phyloP scores from a whole-genome alignment of 1,139 yeast genomes.

The Nematodospora anomalae region DNA sequence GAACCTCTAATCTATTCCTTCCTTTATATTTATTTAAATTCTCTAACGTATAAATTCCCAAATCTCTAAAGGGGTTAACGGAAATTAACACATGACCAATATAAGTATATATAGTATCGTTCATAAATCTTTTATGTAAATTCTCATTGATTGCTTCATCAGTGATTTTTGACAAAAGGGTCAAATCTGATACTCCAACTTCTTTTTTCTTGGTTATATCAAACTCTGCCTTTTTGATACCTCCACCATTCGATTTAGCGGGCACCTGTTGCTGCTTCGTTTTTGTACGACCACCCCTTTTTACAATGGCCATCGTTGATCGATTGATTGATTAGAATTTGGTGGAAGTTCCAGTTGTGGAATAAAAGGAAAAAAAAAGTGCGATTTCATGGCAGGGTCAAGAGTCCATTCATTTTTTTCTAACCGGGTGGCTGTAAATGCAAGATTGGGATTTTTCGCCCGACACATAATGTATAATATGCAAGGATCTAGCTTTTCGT shows the following conservation, averaged over 20 bases:
- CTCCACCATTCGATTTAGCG: conserved; percentile 43
- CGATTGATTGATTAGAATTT: background rate
- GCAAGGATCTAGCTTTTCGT: too few species aligned
- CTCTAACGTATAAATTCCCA: conserved; percentile 88
- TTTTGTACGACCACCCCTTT: conserved; percentile 69
- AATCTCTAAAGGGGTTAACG: conserved; percentile 93
- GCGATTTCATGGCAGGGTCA: too few species aligned
- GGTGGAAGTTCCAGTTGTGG: background rate
- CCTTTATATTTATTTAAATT: conserved; percentile 79
- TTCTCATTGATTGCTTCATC: conserved; percentile 95
- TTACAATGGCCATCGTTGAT: conserved; percentile 74
- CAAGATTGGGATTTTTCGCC: background rate
- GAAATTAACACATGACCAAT: conserved; percentile 89
- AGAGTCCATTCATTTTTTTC: background rate
- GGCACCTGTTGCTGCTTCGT: conserved; percentile 59
- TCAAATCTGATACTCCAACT: conserved; percentile 95
- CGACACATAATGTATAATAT: background rate
- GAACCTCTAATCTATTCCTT: conserved; percentile 90
- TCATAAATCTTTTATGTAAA: conserved; percentile 82
- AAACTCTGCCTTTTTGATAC: conserved; percentile 88
- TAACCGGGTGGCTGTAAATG: background rate
- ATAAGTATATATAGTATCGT: conserved; percentile 86
- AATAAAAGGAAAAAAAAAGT: conserved; percentile 1
- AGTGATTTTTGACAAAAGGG: conserved; percentile 81
- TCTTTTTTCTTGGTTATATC: conserved; percentile 89